Percentiles rank a stretch among this genome's conserved stretches.
These are phyloP conservation scores for Sicyos baderoa DNA, from an alignment of 306 rosid genomes.

Conservation along the genomic window DNA sequence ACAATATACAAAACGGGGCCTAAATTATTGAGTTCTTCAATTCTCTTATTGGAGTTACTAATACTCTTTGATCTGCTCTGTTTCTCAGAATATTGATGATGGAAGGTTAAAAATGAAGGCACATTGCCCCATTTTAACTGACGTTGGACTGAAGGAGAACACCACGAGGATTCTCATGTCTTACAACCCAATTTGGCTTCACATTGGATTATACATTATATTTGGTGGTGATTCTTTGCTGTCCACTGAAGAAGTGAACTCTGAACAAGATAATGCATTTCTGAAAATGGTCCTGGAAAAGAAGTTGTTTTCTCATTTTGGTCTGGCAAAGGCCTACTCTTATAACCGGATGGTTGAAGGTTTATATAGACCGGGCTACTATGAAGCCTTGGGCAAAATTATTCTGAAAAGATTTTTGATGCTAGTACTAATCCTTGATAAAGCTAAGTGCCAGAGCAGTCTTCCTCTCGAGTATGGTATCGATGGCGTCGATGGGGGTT, in stretches of 20 bases:
- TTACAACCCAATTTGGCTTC: constrained; percentile 72
- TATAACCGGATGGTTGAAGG: constrained; percentile 93
- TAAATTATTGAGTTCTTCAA: not conserved
- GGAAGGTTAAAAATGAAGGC: constrained; percentile 85
- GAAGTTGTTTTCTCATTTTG: constrained; percentile 57
- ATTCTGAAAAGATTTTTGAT: constrained; percentile 66
- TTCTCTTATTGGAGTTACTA: not conserved
- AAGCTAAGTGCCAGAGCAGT: constrained; percentile 68
- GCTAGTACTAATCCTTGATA: constrained; percentile 74
- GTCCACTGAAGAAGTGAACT: constrained; percentile 37
- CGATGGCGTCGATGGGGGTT: constrained; percentile 94
- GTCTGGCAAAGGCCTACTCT: constrained; percentile 60
- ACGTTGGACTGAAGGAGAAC: constrained; percentile 63
- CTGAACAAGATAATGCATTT: constrained; percentile 54
- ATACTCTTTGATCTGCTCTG: constrained; percentile 6
- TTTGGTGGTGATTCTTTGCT: constrained; percentile 80
- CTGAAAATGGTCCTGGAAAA: constrained; percentile 69
- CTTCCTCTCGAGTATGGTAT: constrained; percentile 77
- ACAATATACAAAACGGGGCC: no score
- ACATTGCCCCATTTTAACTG: constrained; percentile 77
- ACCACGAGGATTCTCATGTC: constrained; percentile 55
- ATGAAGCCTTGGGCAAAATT: constrained; percentile 73
- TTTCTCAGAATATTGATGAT: constrained; percentile 60
- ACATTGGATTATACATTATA: constrained; percentile 61
- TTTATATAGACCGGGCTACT: constrained; percentile 79